Evolutionary conservation across 805 yeast species (phyloP), one percentile per base, ranked within the genome.

Genomic region (Nakazawaea anatomiae): DNA sequence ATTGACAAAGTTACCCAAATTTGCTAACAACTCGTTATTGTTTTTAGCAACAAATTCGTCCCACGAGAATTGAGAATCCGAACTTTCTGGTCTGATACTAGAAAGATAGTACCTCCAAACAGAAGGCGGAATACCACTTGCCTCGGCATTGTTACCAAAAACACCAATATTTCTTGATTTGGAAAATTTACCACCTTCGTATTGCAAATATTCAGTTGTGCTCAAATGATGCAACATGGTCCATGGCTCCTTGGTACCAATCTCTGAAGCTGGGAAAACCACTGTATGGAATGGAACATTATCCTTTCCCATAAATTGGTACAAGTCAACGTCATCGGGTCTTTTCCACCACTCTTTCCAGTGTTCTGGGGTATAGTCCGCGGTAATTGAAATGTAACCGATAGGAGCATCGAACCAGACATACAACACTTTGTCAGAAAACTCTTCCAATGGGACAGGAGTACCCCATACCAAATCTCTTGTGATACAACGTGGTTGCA

Each of bases 361-460:
- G 48, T 76, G 78, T 43, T 72, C 72, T 42, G 76, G 68, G 14
- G 89, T 83, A 71, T 92, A 95, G 67, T 86, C 87, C 29, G 98
- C 97, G 31, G 99, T 94, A 63, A 94, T 94, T 47, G 97, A 89
- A 53, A 91, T 83, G 67, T 94, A 94, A 43, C 99, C 99, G 59
- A 94, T 94, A 46, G 96, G 81, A 39, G 99, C 99, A 72, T 94
- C 99, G 60, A 94, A 94, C 99, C 99, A 94, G 53, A 94, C 99
- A 65, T 94, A 94, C 61, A 94, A 74, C 10, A 94, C 99, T 71
- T 94, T 94, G 50, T 89, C 85, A 58, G 85, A 82, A 73, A 77
- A 94, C 47, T 83, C 88, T 60, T 87, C 85, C 58, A 89, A 73
- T 46, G 99, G 99, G 30, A 94, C 98, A 7, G 98, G 97, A 6